Base-by-base conservation (phyloP, 2,329 filamentous ascomycete species). In the Aspergillus sp. region DNA sequence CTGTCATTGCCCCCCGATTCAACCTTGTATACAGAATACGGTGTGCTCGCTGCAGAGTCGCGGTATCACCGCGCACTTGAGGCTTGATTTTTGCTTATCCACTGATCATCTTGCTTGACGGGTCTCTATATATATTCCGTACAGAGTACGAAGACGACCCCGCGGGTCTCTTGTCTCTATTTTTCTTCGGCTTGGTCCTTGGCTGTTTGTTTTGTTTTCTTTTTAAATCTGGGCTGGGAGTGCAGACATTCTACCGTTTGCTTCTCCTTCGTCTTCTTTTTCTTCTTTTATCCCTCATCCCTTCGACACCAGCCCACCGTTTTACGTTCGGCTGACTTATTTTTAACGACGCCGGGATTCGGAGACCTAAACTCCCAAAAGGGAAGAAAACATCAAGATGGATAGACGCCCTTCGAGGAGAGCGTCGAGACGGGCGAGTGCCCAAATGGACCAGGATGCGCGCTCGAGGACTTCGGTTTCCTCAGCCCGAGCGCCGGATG, bases 401-500 rank as follows among this genome's bases (percentile, higher is more conserved):
- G 36, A 28, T 19, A 39, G 36, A 26, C 36, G 19, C 10, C 27
- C 36, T 7, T 28, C 36, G 27, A 39, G 36, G 27, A 19, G 36
- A 39, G 12, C 34, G 5, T 19, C 7, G 26, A 36, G 36, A 39
- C 30, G 30, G 6, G n/a, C 36, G 9, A 39, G 36, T 39, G 26
- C 19, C 36, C 12, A 9, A n/a, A 19, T 7, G 10, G 12, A 19
- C 9, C 36, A 39, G 7, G 36, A 7, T 4, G 9, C 26, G 12
- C 12, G 19, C 19, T 19, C n/a, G 26, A 36, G 34, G n/a, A 36
- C 34, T 19, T 36, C 10, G 4, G 26, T 12, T 19, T 5, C 34
- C 34, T 36, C 34, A 34, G 12, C 47, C 56, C 43, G 55, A 52
- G 32, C 44, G n/a, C 49, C 50, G 3, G 45, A 52, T 33, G 43